Conservation (phyloP, 257 asterid genomes). For the Gentiana dahurica region DNA sequence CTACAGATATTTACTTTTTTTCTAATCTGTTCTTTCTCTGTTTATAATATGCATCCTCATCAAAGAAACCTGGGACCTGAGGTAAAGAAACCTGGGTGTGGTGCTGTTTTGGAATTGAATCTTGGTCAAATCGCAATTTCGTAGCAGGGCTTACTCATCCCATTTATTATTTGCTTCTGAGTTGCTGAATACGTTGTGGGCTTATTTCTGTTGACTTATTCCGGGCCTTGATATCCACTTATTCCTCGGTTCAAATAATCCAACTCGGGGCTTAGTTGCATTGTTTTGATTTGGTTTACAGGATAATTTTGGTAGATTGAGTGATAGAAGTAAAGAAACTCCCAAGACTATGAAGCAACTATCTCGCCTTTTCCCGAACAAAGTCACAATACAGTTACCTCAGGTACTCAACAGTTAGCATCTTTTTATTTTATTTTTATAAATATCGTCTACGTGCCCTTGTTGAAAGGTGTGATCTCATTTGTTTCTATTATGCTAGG, state of each 20-base stretch:
- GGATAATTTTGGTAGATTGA: constrained; percentile 81
- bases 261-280: no score
- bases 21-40: background rate
- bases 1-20: background rate
- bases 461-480: constrained; percentile 9
- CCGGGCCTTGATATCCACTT: no score
- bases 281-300: constrained; percentile 12
- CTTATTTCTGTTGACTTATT: no score
- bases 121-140: background rate
- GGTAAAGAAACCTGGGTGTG: background rate
- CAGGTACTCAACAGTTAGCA: constrained; percentile 26
- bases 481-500: constrained; percentile 28
- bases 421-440: no score
- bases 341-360: constrained; percentile 73
- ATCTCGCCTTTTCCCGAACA: constrained; percentile 73
- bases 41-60: background rate
- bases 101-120: background rate
- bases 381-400: constrained; percentile 78
- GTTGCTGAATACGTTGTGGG: no score
- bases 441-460: no score
- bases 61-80: background rate
- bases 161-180: constrained; percentile 6
- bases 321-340: constrained; percentile 68
- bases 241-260: no score
- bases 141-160: constrained; percentile 4